Base-by-base conservation (phyloP, 2,329 filamentous ascomycete species). In the Aspergillus felis region DNA sequence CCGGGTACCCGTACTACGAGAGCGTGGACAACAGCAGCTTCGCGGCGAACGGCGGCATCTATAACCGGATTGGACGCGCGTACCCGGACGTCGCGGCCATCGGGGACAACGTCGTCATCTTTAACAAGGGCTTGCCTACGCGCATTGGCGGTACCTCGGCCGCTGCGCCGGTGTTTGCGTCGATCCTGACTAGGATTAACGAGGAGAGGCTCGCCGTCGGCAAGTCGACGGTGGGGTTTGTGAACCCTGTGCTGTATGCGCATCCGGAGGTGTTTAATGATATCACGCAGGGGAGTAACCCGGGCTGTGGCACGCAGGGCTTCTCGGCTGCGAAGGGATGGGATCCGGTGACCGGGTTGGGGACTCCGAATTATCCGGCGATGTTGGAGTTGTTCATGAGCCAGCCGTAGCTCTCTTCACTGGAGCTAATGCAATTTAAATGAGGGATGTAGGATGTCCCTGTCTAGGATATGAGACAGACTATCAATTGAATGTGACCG, bases 171-270 rank as follows among this genome's bases (percentile, higher is more conserved):
- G 77, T 84, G 0, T 70, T 86, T 22, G 83, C 82, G 4, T 73
- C 81, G 25, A 78, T 86, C 67, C 71, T 86, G 50, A 79, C 81
- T 3, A 70, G 84, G 4, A 75, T 84, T 55, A 84, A 85, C 58
- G 82, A 84, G 56, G 78, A 76, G 54, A 71, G 82, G n/a, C 66
- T 84, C 50, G 71, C 78, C 2, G 70, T 68, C 2, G 80, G 81
- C 3, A 83, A 81, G 74, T 66, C 70, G 5, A 70, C 77, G 1
- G 68, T 85, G 8, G 84, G 84, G 0, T 86, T 81, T 73, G 69
- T 85, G 38, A 86, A 85, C 61, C 76, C 78, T 28, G 59, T 66
- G 14, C 55, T 72, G 3, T 72, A 73, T 50, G 60, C 61, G 8
- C 62, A 74, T 42, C 68, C 71, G 0, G 65, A 66, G 48, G 69